Conservation (phyloP, 768 basidiomycete species). For the Floccularia luteovirens region DNA sequence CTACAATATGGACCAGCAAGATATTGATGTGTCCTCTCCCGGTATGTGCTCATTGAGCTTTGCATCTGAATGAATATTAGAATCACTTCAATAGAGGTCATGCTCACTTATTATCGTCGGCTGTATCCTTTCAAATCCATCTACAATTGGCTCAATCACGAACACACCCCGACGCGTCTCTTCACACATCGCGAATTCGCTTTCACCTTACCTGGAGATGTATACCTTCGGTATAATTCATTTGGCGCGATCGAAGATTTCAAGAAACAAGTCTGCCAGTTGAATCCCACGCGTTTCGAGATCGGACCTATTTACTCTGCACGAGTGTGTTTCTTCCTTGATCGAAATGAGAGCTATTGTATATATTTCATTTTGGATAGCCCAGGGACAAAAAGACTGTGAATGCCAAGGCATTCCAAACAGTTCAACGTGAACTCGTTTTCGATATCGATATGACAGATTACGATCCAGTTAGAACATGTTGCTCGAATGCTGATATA, state of each 20-base stretch:
- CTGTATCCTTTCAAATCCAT: conserved; percentile 94
- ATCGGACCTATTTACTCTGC: conserved; percentile 92
- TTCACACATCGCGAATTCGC: conserved; percentile 96
- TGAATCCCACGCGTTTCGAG: conserved; percentile 92
- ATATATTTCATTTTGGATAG: conserved; percentile 27
- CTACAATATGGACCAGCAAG: conserved; percentile 3
- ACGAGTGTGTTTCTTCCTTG: conserved; percentile 43
- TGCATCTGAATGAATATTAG: neutral
- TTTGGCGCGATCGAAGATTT: conserved; percentile 83
- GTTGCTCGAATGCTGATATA: conserved; percentile 87
- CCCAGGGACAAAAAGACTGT: conserved; percentile 87
- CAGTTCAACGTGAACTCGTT: conserved; percentile 84
- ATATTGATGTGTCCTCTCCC: conserved; percentile 12
- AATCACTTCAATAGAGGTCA: conserved; percentile 24
- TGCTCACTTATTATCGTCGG: conserved; percentile 74
- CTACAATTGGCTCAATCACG: conserved; percentile 93
- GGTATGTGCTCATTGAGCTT: conserved; percentile 7
- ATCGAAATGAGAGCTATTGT: neutral
- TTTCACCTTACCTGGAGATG: conserved; percentile 85
- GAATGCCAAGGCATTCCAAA: conserved; percentile 57
- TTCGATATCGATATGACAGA: conserved; percentile 99
- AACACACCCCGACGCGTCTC: conserved; percentile 66
- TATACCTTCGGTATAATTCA: conserved; percentile 93
- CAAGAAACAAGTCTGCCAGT: conserved; percentile 78
- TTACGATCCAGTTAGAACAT: conserved; percentile 92